Conservation (phyloP, 202 grass and related monocot species). For the Setaria italica region DNA sequence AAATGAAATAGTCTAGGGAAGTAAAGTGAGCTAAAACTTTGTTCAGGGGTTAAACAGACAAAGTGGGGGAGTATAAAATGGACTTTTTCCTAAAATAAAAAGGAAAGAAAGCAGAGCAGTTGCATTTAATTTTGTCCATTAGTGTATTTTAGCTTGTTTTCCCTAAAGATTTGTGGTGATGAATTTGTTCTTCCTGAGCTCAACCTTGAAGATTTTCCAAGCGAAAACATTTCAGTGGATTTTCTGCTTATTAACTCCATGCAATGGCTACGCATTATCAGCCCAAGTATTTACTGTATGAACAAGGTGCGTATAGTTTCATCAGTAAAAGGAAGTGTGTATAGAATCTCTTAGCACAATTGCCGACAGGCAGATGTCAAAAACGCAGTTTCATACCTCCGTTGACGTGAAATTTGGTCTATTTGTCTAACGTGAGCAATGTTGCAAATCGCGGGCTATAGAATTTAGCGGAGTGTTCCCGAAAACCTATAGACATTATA, state of each 20-base stretch:
- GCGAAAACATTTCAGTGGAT: not conserved
- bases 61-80: too few species aligned
- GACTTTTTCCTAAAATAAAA: too few species aligned
- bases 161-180: not conserved
- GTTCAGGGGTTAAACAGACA: too few species aligned
- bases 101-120: not conserved
- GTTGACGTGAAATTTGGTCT: not conserved
- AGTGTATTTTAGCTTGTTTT: not conserved
- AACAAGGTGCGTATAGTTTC: not conserved
- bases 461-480: too few species aligned
- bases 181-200: not conserved
- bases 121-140: not conserved
- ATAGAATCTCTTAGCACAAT: not conserved
- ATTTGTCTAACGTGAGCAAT: not conserved
- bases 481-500: too few species aligned
- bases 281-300: not conserved
- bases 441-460: too few species aligned
- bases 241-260: not conserved
- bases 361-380: not conserved
- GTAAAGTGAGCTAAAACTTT: too few species aligned
- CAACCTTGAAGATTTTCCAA: not conserved
- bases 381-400: not conserved
- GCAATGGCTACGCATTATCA: too few species aligned
- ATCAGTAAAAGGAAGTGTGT: not conserved
- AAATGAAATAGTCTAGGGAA: too few species aligned